A percentile compares a stretch with the other conserved stretches of the same genome.
Conservation (phyloP, 2,329 filamentous ascomycete genomes). For the Aspergillus pseudoviridinutans region DNA sequence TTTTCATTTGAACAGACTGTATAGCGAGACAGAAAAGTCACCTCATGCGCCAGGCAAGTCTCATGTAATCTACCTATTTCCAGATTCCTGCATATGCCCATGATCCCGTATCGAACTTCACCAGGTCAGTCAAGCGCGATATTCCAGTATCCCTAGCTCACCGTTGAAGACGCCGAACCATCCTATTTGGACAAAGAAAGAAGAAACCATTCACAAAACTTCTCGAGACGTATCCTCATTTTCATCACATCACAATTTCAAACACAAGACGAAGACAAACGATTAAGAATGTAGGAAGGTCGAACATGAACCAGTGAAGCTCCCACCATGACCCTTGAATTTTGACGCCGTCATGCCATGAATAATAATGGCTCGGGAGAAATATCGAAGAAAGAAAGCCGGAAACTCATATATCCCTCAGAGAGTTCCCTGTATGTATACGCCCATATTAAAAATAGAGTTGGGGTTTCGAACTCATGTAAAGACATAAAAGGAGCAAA, state of each 20-base stretch:
- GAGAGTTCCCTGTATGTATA: constrained; percentile 35
- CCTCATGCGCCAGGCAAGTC: constrained; percentile 16
- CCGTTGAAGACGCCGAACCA: constrained; percentile 21
- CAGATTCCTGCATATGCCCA: constrained; percentile 21
- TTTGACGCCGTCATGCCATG: constrained; percentile 34
- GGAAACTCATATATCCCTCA: constrained; percentile 30
- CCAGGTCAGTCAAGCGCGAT: constrained; percentile 16
- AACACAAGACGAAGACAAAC: constrained; percentile 17
- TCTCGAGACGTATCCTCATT: constrained; percentile 21
- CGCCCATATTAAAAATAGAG: constrained; percentile 31
- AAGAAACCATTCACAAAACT: constrained; percentile 17
- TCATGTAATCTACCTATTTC: constrained; percentile 16
- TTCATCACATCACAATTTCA: constrained; percentile 19
- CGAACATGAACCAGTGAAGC: constrained; percentile 10
- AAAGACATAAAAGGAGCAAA: constrained; percentile 14
- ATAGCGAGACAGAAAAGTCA: constrained; percentile 17
- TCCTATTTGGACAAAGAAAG: constrained; percentile 19
- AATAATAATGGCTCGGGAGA: constrained; percentile 17
- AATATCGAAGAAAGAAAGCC: constrained; percentile 20
- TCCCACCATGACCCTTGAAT: constrained; percentile 19
- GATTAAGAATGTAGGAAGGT: constrained; percentile 7
- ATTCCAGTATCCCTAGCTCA: constrained; percentile 16
- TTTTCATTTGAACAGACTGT: constrained; percentile 17
- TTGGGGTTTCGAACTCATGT: constrained; percentile 18
- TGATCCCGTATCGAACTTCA: constrained; percentile 18